Conservation (phyloP, 495 filamentous ascomycete species). For the Hypoxylon lenormandii region DNA sequence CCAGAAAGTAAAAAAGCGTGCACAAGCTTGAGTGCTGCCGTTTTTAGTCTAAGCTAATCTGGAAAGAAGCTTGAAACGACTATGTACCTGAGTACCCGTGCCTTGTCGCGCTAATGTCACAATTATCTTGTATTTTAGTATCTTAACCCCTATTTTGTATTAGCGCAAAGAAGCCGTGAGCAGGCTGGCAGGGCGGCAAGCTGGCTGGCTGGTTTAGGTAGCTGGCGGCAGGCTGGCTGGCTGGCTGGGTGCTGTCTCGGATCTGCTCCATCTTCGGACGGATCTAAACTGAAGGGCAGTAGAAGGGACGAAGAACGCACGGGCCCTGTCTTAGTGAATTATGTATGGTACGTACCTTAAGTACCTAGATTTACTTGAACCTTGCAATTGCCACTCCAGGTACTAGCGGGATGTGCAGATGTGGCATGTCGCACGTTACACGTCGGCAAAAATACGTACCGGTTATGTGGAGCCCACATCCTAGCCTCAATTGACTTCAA, state of each 20-base stretch:
- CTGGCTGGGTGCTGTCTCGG: too few species aligned
- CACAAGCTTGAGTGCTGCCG: background rate
- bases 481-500: conserved; percentile 51
- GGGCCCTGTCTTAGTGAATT: conserved; percentile 4
- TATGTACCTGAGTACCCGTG: conserved; percentile 25
- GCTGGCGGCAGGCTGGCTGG: too few species aligned
- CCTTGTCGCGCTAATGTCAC: conserved; percentile 26
- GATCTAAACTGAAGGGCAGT: too few species aligned
- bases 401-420: too few species aligned
- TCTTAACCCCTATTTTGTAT: conserved; percentile 18
- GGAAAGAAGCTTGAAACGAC: conserved; percentile 27
- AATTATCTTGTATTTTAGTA: conserved; percentile 23
- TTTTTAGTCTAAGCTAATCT: conserved; percentile 27
- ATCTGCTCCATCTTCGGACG: too few species aligned
- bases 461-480: conserved; percentile 39
- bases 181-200: background rate
- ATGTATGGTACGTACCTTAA: too few species aligned
- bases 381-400: too few species aligned
- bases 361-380: too few species aligned
- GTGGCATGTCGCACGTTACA: conserved; percentile 38
- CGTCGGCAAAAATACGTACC: conserved; percentile 46
- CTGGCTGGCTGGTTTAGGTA: too few species aligned
- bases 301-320: conserved; percentile 13
- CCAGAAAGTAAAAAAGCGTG: conserved; percentile 18
- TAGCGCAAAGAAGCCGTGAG: background rate